Evolutionary conservation across 2,329 filamentous ascomycete species (phyloP), one percentile per base, ranked within the genome.

Genomic region (Akanthomyces lecanii): DNA sequence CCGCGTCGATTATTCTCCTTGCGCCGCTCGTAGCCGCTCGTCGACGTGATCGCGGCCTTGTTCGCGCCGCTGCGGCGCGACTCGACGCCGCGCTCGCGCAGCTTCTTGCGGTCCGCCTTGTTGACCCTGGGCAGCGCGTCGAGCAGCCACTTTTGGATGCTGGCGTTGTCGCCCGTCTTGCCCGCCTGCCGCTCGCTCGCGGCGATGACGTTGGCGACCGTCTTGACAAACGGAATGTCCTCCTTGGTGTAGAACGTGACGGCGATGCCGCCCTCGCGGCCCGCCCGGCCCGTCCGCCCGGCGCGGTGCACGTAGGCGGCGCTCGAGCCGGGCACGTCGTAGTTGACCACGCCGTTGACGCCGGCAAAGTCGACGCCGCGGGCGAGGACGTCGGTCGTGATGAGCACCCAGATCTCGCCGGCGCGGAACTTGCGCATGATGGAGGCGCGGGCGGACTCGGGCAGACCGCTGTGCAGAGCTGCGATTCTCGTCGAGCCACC

Each of bases 181-280:
- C 82, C 82, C 2, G 83, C 82, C 70, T 92, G 83, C 74, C 87
- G 90, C 76, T 97, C 91, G 67, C 89, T 92, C 25, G 86, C 85
- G 0, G 90, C 85, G 66, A 99, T 97, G 40, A 98, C 91, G 71
- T 97, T 97, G 40, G 93, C 95, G 33, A 99, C 90, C 66, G 87
- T 91, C 78, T 94, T 96, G 63, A 99, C 86, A 63, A 83, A 92
- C 0, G 91, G 89, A 4, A 98, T 89, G 71, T 99, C 95, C 65
- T 97, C 95, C 74, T 95, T 92, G 0, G 94, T 98, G 76, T 97
- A 99, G 64, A 97, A 89, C 0, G 95, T 99, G 1, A 99, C 89
- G 0, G 92, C 93, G 4, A 97, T 85, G 54, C 95, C 95, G 23
- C 93, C 93, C 70, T 90, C 86, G 28, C 93, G 85, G 0, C 95